Evolutionary conservation across 768 basidiomycete species (phyloP).

Genomic region (Pisolithus marmoratus): DNA sequence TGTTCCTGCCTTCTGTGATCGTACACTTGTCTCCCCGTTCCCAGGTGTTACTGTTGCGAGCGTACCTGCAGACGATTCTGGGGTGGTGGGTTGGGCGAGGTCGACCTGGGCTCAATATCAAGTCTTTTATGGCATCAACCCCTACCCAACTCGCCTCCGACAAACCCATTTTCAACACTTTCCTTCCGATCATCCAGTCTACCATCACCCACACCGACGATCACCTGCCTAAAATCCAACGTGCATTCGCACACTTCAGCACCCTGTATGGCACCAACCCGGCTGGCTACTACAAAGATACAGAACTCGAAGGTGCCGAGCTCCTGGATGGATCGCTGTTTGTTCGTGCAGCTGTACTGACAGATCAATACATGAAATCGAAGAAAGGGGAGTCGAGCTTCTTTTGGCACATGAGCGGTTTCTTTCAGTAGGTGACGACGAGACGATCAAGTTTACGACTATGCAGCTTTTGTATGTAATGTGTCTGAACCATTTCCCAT

Average conservation of each 20-base stretch:
- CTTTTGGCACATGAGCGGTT: conserved; percentile 11
- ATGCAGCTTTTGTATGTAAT: too few relatives aligned
- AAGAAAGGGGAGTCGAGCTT: conserved; percentile 29
- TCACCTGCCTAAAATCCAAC: conserved; percentile 30
- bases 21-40: conserved; percentile 34
- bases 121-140: conserved; percentile 38
- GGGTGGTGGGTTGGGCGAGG: conserved; percentile 46
- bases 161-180: conserved; percentile 27
- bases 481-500: too few relatives aligned
- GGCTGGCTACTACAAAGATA: conserved; percentile 22
- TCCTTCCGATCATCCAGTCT: conserved; percentile 36
- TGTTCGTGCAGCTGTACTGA: conserved; percentile 25
- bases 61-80: conserved; percentile 42
- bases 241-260: conserved; percentile 29
- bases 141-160: conserved; percentile 15
- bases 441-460: too few relatives aligned
- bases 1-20: conserved; percentile 46
- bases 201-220: conserved; percentile 31
- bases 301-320: conserved; percentile 26
- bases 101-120: conserved; percentile 39
- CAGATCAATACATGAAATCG: conserved; percentile 32
- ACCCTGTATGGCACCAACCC: conserved; percentile 23
- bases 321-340: conserved; percentile 33
- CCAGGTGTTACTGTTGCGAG: conserved; percentile 41
- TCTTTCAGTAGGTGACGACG: neutral